These are phyloP conservation scores for Acanthamoeba castellanii DNA, from an alignment of 208 protist species.

Conservation along the genomic window DNA sequence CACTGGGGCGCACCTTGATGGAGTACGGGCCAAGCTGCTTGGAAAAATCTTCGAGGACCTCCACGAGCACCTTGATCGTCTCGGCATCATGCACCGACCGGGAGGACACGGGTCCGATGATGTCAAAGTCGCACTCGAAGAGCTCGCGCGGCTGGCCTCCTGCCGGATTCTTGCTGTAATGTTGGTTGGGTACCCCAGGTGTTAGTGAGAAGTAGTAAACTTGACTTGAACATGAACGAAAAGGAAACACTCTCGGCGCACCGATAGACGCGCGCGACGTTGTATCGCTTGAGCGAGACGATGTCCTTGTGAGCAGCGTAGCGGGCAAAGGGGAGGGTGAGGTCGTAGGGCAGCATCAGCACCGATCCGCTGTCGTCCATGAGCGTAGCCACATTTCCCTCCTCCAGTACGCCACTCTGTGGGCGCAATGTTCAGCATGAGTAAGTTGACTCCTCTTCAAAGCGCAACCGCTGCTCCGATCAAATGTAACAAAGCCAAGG, in stretches of 20 bases:
- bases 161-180: constrained; percentile 59
- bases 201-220: neutral
- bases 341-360: constrained; percentile 78
- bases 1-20: constrained; percentile 31
- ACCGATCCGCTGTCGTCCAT: constrained; percentile 81
- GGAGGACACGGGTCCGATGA: constrained; percentile 62
- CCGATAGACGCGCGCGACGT: constrained; percentile 77
- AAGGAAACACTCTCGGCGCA: neutral
- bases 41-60: constrained; percentile 78
- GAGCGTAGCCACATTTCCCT: constrained; percentile 67
- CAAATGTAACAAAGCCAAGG: neutral
- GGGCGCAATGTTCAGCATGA: neutral
- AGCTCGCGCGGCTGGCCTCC: constrained; percentile 79
- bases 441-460: too few species aligned
- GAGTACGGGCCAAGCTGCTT: constrained; percentile 68
- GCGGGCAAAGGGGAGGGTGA: constrained; percentile 84
- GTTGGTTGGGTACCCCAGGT: neutral
- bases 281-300: constrained; percentile 57
- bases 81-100: constrained; percentile 72
- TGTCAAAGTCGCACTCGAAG: constrained; percentile 83
- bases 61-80: constrained; percentile 65
- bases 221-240: neutral
- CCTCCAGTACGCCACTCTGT: constrained; percentile 47
- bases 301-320: constrained; percentile 63
- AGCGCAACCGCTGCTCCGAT: too few species aligned